Conservation (phyloP, 164 flowering plant species). For the Buxus sempervirens region DNA sequence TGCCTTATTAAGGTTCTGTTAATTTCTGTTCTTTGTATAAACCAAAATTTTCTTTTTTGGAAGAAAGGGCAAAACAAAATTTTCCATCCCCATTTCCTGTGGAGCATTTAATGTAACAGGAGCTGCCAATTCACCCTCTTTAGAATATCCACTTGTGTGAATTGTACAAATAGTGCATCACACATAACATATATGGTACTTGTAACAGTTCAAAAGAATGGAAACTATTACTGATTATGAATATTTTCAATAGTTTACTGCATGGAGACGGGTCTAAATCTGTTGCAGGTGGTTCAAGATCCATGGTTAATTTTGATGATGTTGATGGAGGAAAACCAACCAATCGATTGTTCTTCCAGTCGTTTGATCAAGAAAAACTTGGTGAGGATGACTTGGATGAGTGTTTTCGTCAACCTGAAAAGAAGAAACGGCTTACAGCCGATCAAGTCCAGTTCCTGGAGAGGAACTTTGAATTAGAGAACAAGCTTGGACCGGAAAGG, state of each 20-base stretch:
- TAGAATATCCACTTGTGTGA: not conserved
- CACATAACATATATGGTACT: not conserved
- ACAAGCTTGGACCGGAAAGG: conserved; percentile 84
- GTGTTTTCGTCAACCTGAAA: conserved; percentile 64
- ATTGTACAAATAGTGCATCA: not conserved
- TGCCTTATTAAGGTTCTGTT: not conserved
- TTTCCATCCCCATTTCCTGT: too few species aligned
- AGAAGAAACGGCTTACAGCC: conserved; percentile 62
- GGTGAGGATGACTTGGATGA: conserved; percentile 63
- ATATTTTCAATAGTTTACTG: not conserved
- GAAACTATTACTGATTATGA: too few species aligned
- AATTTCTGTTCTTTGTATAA: not conserved
- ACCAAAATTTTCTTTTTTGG: too few species aligned
- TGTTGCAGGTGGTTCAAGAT: conserved; percentile 60
- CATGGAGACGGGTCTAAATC: conserved; percentile 1
- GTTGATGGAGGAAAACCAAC: conserved; percentile 25
- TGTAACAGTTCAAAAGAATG: too few species aligned
- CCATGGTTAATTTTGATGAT: conserved; percentile 61
- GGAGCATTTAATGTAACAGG: too few species aligned
- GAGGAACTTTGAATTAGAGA: conserved; percentile 63
- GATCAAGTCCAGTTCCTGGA: conserved; percentile 72
- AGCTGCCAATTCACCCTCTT: too few species aligned
- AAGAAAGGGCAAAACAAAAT: too few species aligned
- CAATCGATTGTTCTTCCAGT: conserved; percentile 35
- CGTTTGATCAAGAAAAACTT: conserved; percentile 49